phyloP scores from a whole-genome alignment of 768 basidiomycete species.

The Boletus subcaerulescens region DNA sequence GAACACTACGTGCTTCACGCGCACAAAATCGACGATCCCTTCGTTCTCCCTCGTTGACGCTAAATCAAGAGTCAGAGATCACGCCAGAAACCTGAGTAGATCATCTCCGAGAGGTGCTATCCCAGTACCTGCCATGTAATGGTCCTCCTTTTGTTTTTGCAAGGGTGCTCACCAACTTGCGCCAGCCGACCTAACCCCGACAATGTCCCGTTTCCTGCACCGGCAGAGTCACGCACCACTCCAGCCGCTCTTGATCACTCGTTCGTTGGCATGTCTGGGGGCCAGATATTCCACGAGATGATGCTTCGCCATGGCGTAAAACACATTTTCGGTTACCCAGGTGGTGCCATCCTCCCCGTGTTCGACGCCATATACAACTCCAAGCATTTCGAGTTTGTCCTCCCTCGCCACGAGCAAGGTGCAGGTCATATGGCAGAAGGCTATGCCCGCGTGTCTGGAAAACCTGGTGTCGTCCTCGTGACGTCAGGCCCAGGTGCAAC shows the following conservation, averaged over 20 bases:
- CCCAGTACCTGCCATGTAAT: conserved; percentile 63
- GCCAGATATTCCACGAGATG: conserved; percentile 99
- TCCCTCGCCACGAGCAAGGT: conserved; percentile 96
- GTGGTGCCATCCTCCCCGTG: conserved; percentile 98
- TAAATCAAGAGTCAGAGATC: conserved; percentile 75
- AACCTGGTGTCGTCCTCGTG: conserved; percentile 96
- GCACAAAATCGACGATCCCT: conserved; percentile 51
- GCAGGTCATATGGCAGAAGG: conserved; percentile 99
- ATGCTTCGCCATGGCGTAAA: conserved; percentile 96
- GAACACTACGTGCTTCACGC: conserved; percentile 34
- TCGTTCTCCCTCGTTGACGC: conserved; percentile 67
- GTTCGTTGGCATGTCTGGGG: conserved; percentile 93
- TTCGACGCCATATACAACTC: conserved; percentile 99
- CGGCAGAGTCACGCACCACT: conserved; percentile 38
- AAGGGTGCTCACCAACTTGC: conserved; percentile 44
- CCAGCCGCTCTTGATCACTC: conserved; percentile 66
- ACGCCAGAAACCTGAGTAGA: conserved; percentile 72
- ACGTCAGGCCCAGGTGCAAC: conserved; percentile 98
- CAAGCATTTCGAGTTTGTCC: conserved; percentile 89
- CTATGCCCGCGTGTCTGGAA: conserved; percentile 95
- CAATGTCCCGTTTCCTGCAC: conserved; percentile 35
- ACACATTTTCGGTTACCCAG: conserved; percentile 97
- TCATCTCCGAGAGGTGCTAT: conserved; percentile 58
- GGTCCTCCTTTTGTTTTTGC: neutral
- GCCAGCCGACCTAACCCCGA: conserved; percentile 46